These are phyloP conservation scores for Penicillium sp. DNA, from an alignment of 2,329 filamentous ascomycete species.

Conservation along the genomic window DNA sequence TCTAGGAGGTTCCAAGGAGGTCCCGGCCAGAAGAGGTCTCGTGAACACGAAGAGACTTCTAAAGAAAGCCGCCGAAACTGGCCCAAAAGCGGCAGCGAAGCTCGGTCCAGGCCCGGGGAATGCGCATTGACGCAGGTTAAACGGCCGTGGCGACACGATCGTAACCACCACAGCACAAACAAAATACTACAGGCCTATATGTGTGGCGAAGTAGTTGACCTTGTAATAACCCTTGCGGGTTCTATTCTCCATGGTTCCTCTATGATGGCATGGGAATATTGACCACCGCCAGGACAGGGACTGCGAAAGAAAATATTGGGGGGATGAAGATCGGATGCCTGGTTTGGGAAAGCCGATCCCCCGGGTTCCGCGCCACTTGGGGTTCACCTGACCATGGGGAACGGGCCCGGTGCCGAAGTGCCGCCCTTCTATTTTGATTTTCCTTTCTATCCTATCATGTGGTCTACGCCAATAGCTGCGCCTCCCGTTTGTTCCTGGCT, in stretches of 20 bases:
- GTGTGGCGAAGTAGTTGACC: background rate
- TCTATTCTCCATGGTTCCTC: background rate
- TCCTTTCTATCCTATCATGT: background rate
- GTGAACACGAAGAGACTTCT: slow-evolving; percentile 15
- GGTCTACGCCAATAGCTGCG: background rate
- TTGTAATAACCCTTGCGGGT: background rate
- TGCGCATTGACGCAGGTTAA: background rate
- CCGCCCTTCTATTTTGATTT: background rate
- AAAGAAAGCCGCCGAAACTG: slow-evolving; percentile 5
- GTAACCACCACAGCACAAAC: too few species aligned
- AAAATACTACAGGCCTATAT: background rate
- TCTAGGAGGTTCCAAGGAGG: background rate
- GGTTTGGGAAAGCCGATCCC: slow-evolving; percentile 18
- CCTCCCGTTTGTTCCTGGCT: slow-evolving; percentile 1
- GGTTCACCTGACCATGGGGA: slow-evolving; percentile 8
- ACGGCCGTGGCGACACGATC: background rate
- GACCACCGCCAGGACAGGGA: background rate
- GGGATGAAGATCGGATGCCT: slow-evolving; percentile 15
- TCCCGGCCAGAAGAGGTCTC: slow-evolving; percentile 7
- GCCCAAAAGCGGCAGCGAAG: background rate
- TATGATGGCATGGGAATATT: background rate
- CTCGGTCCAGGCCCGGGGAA: slow-evolving; percentile 1
- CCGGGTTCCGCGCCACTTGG: slow-evolving; percentile 7
- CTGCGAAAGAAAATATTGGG: background rate
- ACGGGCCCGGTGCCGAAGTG: background rate